Conservation (phyloP, 495 filamentous ascomycete species). For the Penicillium lividum region DNA sequence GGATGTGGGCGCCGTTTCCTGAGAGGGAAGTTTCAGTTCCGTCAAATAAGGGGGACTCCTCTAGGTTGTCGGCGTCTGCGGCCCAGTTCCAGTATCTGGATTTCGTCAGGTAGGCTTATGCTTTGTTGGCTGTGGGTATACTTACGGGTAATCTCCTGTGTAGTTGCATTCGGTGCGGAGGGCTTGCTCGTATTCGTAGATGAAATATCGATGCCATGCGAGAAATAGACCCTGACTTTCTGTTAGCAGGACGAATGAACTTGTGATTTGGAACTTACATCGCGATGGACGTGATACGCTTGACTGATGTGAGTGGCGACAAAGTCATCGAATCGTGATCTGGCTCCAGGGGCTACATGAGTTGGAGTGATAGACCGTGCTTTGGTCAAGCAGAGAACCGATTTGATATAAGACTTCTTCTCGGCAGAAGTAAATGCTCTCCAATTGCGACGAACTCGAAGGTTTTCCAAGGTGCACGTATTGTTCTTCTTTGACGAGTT, state of each 20-base stretch:
- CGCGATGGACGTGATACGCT: conserved; percentile 58
- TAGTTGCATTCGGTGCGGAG: conserved; percentile 70
- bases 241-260: neutral
- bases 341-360: conserved; percentile 44
- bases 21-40: conserved; percentile 58
- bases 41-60: conserved; percentile 61
- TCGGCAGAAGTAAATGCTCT: conserved; percentile 31
- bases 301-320: conserved; percentile 64
- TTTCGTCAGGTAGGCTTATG: neutral
- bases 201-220: conserved; percentile 68
- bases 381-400: conserved; percentile 61
- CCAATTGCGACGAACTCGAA: conserved; percentile 51
- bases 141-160: conserved; percentile 41
- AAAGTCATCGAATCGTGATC: conserved; percentile 69
- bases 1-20: conserved; percentile 56
- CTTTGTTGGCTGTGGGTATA: neutral
- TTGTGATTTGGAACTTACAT: conserved; percentile 29
- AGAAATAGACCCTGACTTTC: conserved; percentile 56
- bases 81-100: conserved; percentile 63
- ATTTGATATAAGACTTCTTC: conserved; percentile 57
- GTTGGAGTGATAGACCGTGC: conserved; percentile 46
- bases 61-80: conserved; percentile 46
- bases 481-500: conserved; percentile 19
- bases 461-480: conserved; percentile 51
- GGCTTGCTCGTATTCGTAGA: conserved; percentile 62